A percentile compares a stretch with the other conserved stretches of the same genome.
phyloP scores from a whole-genome alignment of 495 filamentous ascomycete species.

The Annulohypoxylon moriforme region DNA sequence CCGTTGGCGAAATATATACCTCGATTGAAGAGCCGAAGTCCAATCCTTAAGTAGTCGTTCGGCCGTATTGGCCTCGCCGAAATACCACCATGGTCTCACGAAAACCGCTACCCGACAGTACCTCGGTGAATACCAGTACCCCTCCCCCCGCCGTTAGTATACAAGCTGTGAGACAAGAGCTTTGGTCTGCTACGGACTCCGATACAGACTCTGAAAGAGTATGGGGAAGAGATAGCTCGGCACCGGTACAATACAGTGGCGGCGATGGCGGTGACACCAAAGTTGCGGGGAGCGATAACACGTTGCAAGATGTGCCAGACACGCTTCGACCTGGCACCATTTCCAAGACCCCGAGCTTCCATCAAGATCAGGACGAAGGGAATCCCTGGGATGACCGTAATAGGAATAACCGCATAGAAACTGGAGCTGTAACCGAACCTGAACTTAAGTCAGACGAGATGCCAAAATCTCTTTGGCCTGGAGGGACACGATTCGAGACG shows the following conservation, averaged over 20 bases:
- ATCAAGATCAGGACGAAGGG: constrained; percentile 42
- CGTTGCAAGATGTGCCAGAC: constrained; percentile 41
- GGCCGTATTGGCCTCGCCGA: constrained; percentile 34
- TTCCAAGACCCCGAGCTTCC: constrained; percentile 26
- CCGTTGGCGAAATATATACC: constrained; percentile 18
- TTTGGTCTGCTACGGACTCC: constrained; percentile 51
- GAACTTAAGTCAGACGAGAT: constrained; percentile 41
- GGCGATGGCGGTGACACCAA: constrained; percentile 22
- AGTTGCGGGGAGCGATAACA: constrained; percentile 23
- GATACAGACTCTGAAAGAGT: constrained; percentile 49
- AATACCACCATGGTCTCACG: constrained; percentile 46
- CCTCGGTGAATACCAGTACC: constrained; percentile 44
- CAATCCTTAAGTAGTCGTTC: constrained; percentile 2
- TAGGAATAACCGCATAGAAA: constrained; percentile 18
- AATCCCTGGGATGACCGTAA: constrained; percentile 45
- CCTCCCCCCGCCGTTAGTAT: constrained; percentile 44
- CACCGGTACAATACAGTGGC: constrained; percentile 20
- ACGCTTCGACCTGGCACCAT: constrained; percentile 37
- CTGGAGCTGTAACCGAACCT: constrained; percentile 34
- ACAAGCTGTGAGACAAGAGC: constrained; percentile 48
- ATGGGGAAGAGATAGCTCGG: constrained; percentile 49
- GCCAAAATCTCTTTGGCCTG: constrained; percentile 51
- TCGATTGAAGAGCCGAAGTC: neutral
- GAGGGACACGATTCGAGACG: constrained; percentile 54
- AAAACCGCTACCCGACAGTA: constrained; percentile 55